Percentiles rank a stretch among this genome's conserved stretches.
phyloP scores from a whole-genome alignment of 208 protist genomes.

The Phytomonas francai region DNA sequence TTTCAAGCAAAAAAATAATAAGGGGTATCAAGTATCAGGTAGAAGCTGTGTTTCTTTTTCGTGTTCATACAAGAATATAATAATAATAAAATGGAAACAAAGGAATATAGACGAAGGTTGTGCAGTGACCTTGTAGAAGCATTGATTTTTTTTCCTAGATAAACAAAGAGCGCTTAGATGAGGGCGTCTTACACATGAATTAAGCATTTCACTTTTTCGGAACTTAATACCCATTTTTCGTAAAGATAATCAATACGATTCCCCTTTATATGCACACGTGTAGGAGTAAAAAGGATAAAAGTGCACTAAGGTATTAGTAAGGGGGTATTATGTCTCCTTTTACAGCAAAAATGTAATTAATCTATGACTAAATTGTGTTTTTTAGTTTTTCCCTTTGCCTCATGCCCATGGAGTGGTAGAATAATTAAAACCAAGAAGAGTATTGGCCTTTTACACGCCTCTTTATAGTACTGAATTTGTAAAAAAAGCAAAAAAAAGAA shows the following conservation, averaged over 20 bases:
- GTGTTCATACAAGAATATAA: slow-evolving; percentile 3
- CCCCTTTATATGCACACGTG: too few relatives aligned
- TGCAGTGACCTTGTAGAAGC: not conserved
- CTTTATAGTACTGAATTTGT: not conserved
- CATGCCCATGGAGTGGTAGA: not conserved
- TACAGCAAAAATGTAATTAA: not conserved
- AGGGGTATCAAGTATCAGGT: slow-evolving; percentile 9
- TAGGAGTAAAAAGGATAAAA: not conserved
- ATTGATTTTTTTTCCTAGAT: not conserved
- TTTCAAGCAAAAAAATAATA: slow-evolving; percentile 8
- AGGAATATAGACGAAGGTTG: not conserved
- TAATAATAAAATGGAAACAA: slow-evolving; percentile 9
- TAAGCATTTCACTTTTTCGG: not conserved
- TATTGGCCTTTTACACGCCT: not conserved
- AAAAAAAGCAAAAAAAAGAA: not conserved
- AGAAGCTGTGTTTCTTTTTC: slow-evolving; percentile 1
- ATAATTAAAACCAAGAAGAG: not conserved
- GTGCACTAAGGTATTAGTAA: too few relatives aligned
- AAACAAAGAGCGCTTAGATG: not conserved
- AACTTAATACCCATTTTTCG: not conserved
- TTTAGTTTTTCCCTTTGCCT: not conserved
- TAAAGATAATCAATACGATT: not conserved
- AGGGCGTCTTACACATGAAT: not conserved
- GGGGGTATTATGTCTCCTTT: too few relatives aligned
- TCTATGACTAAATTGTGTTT: not conserved